These are phyloP conservation scores for Neonectria punicea DNA, from an alignment of 2,329 filamentous ascomycete species.

Conservation along the genomic window DNA sequence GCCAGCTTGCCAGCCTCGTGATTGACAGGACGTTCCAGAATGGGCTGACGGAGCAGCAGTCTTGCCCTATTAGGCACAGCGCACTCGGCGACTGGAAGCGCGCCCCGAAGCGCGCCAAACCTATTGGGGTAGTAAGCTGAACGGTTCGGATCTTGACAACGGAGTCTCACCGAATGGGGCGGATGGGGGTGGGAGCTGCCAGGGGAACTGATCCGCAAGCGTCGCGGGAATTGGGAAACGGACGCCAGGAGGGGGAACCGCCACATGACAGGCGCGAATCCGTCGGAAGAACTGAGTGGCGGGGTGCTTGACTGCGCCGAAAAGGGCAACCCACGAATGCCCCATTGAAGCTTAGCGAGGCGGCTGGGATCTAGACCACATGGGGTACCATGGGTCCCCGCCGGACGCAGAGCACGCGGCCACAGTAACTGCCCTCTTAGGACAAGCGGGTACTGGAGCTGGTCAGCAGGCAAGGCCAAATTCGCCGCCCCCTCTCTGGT, in stretches of 20 bases:
- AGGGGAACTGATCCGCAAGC: constrained; percentile 26
- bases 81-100: constrained; percentile 14
- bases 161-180: constrained; percentile 21
- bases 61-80: constrained; percentile 24
- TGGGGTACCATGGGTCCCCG: constrained; percentile 23
- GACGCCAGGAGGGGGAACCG: constrained; percentile 27
- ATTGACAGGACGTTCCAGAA: constrained; percentile 40
- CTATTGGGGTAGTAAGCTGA: constrained; percentile 23
- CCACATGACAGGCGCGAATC: constrained; percentile 26
- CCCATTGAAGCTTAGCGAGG: constrained; percentile 20
- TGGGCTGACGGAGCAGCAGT: constrained; percentile 20
- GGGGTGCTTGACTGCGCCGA: constrained; percentile 21
- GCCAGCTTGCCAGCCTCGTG: constrained; percentile 25
- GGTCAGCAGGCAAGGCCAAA: constrained; percentile 42
- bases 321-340: constrained; percentile 19
- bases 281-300: constrained; percentile 7
- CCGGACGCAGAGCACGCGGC: constrained; percentile 33
- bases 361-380: constrained; percentile 10
- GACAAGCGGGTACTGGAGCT: constrained; percentile 36
- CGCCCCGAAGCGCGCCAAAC: constrained; percentile 15
- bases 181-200: constrained; percentile 15
- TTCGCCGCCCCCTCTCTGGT: constrained; percentile 44
- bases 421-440: constrained; percentile 39
- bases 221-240: constrained; percentile 32
- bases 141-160: constrained; percentile 36